These are phyloP conservation scores for Penicillium glabrum DNA, from an alignment of 2,329 filamentous ascomycete genomes.

Conservation along the genomic window DNA sequence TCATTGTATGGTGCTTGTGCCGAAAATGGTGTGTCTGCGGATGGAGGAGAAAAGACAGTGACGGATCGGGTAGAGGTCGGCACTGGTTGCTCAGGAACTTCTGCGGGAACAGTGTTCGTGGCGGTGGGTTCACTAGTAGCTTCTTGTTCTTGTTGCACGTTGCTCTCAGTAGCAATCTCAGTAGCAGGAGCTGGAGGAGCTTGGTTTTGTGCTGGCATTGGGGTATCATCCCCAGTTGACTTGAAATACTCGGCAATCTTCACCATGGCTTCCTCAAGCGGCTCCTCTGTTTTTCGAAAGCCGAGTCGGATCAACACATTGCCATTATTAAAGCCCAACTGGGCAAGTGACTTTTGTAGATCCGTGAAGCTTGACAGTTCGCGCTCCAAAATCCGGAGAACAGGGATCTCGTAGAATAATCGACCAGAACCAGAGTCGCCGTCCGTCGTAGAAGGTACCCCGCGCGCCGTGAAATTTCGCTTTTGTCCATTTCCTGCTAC, in stretches of 20 bases:
- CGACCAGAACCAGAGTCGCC: constrained; percentile 64
- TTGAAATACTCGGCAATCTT: constrained; percentile 78
- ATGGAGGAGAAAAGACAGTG: constrained; percentile 75
- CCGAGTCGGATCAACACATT: constrained; percentile 74
- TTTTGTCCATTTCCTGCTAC: constrained; percentile 60
- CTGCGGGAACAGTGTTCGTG: constrained; percentile 8
- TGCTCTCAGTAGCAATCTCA: neutral
- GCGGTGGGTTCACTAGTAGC: constrained; percentile 5
- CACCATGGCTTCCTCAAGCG: constrained; percentile 80
- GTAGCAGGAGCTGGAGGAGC: constrained; percentile 1
- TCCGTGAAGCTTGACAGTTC: constrained; percentile 75
- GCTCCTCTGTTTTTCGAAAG: constrained; percentile 73
- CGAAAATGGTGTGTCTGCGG: constrained; percentile 71
- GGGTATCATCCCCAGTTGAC: constrained; percentile 37
- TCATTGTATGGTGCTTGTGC: constrained; percentile 68
- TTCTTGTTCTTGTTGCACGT: neutral
- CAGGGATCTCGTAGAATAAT: constrained; percentile 83
- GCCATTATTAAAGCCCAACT: constrained; percentile 83
- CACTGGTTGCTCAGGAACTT: constrained; percentile 22
- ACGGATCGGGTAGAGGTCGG: constrained; percentile 47
- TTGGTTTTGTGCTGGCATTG: constrained; percentile 19
- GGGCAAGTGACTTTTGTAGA: constrained; percentile 83
- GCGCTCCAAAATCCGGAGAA: constrained; percentile 78
- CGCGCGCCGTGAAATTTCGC: constrained; percentile 82
- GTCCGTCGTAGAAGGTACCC: constrained; percentile 60